Conservation (phyloP, 2,329 filamentous ascomycete species). For the Alternaria viburni region DNA sequence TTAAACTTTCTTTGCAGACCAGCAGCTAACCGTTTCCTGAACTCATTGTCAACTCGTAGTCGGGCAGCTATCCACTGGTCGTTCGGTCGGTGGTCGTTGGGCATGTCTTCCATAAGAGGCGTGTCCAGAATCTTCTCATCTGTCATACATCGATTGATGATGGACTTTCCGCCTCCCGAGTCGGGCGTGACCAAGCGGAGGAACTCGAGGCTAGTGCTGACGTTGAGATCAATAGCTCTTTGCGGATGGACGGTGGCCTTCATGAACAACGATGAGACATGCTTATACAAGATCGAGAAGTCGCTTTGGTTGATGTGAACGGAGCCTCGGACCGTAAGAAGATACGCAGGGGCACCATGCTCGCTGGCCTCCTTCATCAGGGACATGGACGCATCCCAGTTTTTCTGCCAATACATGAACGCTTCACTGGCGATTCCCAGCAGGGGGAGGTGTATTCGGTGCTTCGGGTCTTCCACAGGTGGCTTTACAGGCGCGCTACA, state of each 20-base stretch:
- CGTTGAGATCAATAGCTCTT: slow-evolving; percentile 68
- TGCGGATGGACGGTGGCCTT: slow-evolving; percentile 69
- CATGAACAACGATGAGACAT: slow-evolving; percentile 63
- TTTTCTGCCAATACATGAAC: slow-evolving; percentile 73
- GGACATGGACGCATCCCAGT: slow-evolving; percentile 64
- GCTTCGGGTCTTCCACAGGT: slow-evolving; percentile 50
- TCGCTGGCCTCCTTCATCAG: slow-evolving; percentile 64
- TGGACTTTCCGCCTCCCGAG: slow-evolving; percentile 45
- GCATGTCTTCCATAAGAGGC: slow-evolving; percentile 55
- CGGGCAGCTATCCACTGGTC: slow-evolving; percentile 65
- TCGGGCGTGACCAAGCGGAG: slow-evolving; percentile 58
- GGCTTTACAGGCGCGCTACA: slow-evolving; percentile 55
- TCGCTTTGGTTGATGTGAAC: slow-evolving; percentile 71
- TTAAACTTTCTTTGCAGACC: slow-evolving; percentile 49
- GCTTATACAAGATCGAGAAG: slow-evolving; percentile 69
- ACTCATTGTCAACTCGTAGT: slow-evolving; percentile 65
- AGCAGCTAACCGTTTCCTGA: slow-evolving; percentile 57
- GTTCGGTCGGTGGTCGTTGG: slow-evolving; percentile 61
- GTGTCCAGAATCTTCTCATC: slow-evolving; percentile 61
- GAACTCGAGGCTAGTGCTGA: slow-evolving; percentile 68
- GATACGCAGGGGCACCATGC: slow-evolving; percentile 54
- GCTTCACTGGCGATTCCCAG: slow-evolving; percentile 71
- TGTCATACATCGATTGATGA: slow-evolving; percentile 59
- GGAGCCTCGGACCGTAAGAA: slow-evolving; percentile 61
- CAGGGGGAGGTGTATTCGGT: slow-evolving; percentile 61